phyloP scores from a whole-genome alignment of 1,284 basidiomycete genomes.

The Tetrapyrgos nigripes region DNA sequence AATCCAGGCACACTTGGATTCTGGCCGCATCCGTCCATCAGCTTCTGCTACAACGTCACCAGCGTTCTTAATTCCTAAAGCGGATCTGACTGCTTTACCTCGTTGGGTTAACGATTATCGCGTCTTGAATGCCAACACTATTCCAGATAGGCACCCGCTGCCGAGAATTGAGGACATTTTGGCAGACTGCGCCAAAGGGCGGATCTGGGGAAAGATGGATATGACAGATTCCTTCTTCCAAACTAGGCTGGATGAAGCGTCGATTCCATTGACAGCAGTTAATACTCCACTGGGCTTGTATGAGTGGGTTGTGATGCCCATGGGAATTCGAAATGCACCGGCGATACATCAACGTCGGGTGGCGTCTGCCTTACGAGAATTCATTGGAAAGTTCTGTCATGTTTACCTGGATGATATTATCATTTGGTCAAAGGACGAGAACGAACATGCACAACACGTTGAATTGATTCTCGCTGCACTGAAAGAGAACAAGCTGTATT shows the following conservation, averaged over 20 bases:
- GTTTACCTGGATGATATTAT: slow-evolving; percentile 41
- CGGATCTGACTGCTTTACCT: slow-evolving; percentile 37
- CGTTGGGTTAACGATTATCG: too few relatives aligned
- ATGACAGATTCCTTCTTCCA: too few relatives aligned
- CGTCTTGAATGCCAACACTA: too few relatives aligned
- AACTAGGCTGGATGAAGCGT: too few relatives aligned
- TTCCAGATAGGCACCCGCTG: slow-evolving; percentile 34
- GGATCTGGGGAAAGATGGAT: too few relatives aligned
- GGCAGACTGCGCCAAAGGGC: slow-evolving; percentile 25
- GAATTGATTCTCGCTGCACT: slow-evolving; percentile 32
- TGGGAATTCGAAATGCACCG: slow-evolving; percentile 37
- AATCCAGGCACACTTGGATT: slow-evolving; percentile 32
- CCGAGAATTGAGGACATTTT: slow-evolving; percentile 40
- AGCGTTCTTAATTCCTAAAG: slow-evolving; percentile 40
- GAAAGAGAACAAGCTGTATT: slow-evolving; percentile 9
- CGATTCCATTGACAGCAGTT: slow-evolving; percentile 38
- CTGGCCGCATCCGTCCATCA: slow-evolving; percentile 33
- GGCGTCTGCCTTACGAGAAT: slow-evolving; percentile 31
- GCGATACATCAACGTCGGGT: slow-evolving; percentile 40
- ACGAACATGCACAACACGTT: slow-evolving; percentile 40
- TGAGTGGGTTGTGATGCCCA: slow-evolving; percentile 45
- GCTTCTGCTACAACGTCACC: slow-evolving; percentile 32
- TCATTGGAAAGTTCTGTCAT: slow-evolving; percentile 23
- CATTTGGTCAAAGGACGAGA: slow-evolving; percentile 38
- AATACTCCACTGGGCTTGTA: slow-evolving; percentile 37